Base-by-base conservation (phyloP, 495 filamentous ascomycete species). In the Neurospora sp. region DNA sequence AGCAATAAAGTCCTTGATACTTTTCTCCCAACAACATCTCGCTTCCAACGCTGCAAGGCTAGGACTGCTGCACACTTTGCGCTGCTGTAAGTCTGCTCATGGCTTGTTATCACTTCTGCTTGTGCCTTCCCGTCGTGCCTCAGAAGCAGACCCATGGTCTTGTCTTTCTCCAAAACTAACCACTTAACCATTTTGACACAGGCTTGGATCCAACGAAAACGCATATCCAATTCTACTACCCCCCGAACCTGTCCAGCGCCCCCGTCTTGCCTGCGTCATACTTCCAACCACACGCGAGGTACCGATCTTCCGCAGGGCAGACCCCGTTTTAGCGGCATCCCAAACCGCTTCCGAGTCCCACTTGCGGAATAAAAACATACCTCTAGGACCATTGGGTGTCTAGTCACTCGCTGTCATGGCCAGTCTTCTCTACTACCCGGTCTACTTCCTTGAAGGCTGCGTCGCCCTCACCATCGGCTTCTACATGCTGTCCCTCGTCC, bases 391-490 rank as follows among this genome's bases (percentile, higher is more conserved):
- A 27, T 66, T 18, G 27, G 54, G 54, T 62, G 54, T 62, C 54
- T 62, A 27, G 27, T 35, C 54, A 66, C 27, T 38, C 54, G 54
- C 14, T 35, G 59, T 59, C 38, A 80, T 80, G 81, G 77, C 78
- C 70, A 54, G 74, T 69, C 71, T 86, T 59, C 74, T 83, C 70
- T 75, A 77, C 46, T 83, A 82, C 79, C 59, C 90, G 70, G 82
- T 82, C 74, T 87, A 88, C 81, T 82, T 90, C 75, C 83, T 90
- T 78, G 86, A 82, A 73, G 83, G 86, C 48, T 91, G 88, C 74
- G 81, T 86, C 75, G 88, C 85, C 66, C 81, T 90, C 69, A 89
- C 86, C 23, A 81, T 90, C 48, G 85, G 86, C 72, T 81, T 91
- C 83, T 85, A 85, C 76, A 83, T 88, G 76, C 80, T 92, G 59